These are phyloP conservation scores for Hydrangea macrophylla DNA, from an alignment of 148 eudicot species.

Conservation along the genomic window DNA sequence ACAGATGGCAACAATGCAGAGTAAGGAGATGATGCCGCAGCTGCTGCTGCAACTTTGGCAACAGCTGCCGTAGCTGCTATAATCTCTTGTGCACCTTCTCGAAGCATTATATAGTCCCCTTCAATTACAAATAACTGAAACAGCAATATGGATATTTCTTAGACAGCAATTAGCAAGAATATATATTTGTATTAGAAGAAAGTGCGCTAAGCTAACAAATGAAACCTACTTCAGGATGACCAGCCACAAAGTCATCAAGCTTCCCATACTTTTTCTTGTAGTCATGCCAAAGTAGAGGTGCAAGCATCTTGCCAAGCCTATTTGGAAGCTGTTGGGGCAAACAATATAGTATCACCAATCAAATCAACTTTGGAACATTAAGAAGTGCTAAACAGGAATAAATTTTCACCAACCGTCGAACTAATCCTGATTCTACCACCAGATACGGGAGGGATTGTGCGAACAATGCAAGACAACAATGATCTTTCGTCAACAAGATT, in stretches of 20 bases:
- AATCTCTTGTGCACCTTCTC: slow-evolving; percentile 95
- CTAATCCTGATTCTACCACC: slow-evolving; percentile 84
- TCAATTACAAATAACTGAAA: slow-evolving; percentile 79
- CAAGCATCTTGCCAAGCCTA: slow-evolving; percentile 95
- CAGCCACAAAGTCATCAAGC: slow-evolving; percentile 87
- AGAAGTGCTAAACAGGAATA: neutral
- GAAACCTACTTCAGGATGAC: slow-evolving; percentile 87
- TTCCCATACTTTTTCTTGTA: slow-evolving; percentile 85
- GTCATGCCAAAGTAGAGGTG: slow-evolving; percentile 98
- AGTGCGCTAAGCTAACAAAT: neutral
- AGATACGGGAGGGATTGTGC: slow-evolving; percentile 87
- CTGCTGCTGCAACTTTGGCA: slow-evolving; percentile 92
- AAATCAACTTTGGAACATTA: neutral
- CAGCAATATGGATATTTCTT: neutral
- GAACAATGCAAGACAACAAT: slow-evolving; percentile 75
- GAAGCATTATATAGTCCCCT: slow-evolving; percentile 81
- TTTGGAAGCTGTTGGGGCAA: slow-evolving; percentile 68
- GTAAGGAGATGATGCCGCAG: slow-evolving; percentile 57
- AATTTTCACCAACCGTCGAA: slow-evolving; percentile 66
- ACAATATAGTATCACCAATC: slow-evolving; percentile 9
- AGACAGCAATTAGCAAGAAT: too few species aligned
- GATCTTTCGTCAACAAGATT: slow-evolving; percentile 78
- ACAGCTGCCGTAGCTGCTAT: slow-evolving; percentile 89
- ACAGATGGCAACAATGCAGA: slow-evolving; percentile 65
- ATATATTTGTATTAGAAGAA: neutral